These are phyloP conservation scores for Diaporthe destruens DNA, from an alignment of 2,329 filamentous ascomycete genomes.

Conservation along the genomic window DNA sequence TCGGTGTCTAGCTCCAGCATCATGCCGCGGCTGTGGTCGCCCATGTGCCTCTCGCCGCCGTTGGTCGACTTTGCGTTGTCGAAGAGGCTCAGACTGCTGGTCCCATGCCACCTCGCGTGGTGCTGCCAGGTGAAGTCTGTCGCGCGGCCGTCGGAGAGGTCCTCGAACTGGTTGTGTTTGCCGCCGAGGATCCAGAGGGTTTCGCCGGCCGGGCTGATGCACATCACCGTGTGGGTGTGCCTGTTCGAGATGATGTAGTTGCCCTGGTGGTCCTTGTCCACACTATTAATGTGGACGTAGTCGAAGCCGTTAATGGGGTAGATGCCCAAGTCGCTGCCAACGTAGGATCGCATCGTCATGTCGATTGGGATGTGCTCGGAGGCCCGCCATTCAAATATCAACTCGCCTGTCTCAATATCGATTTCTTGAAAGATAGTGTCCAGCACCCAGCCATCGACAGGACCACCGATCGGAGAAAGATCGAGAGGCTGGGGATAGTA, in stretches of 20 bases:
- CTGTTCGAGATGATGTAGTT: slow-evolving; percentile 55
- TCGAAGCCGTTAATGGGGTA: slow-evolving; percentile 51
- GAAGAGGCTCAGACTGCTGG: slow-evolving; percentile 53
- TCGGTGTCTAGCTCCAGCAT: slow-evolving; percentile 48
- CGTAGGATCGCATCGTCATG: slow-evolving; percentile 48
- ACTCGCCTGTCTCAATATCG: slow-evolving; percentile 52
- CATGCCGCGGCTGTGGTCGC: slow-evolving; percentile 50
- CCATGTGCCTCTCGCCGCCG: slow-evolving; percentile 44
- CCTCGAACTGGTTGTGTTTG: slow-evolving; percentile 51
- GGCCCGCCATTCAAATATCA: slow-evolving; percentile 55
- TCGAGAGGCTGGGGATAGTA: slow-evolving; percentile 54
- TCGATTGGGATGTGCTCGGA: slow-evolving; percentile 49
- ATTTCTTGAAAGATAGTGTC: slow-evolving; percentile 57
- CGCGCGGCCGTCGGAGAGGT: slow-evolving; percentile 51
- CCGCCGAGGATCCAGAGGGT: slow-evolving; percentile 55
- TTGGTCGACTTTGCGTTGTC: slow-evolving; percentile 55
- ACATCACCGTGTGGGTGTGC: slow-evolving; percentile 49
- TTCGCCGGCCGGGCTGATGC: slow-evolving; percentile 49
- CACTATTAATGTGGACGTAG: slow-evolving; percentile 55
- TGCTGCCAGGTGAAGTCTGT: slow-evolving; percentile 56
- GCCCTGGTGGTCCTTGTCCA: slow-evolving; percentile 51
- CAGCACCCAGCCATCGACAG: slow-evolving; percentile 48
- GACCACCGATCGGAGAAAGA: slow-evolving; percentile 50
- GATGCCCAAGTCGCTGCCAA: slow-evolving; percentile 47
- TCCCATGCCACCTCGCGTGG: slow-evolving; percentile 51